Evolutionary conservation across 2,329 filamentous ascomycete species (phyloP), one percentile per base, ranked within the genome.

Genomic region (Fusarium xylarioides): DNA sequence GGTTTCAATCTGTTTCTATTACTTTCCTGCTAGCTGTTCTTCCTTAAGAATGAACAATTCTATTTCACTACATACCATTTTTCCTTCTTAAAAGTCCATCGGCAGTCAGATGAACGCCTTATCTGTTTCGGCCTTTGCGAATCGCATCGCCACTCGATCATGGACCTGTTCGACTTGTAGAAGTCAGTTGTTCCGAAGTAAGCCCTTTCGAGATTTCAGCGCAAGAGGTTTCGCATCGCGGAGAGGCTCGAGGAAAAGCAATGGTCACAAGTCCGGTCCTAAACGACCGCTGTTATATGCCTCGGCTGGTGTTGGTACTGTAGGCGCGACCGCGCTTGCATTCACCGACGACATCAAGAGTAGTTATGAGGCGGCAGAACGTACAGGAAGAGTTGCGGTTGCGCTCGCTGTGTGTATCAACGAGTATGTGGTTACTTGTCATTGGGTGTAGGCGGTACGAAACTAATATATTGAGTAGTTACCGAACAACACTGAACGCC

Each of bases 331-430:
- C 11, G 81, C 83, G 7, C 77, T 90, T 34, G 86, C 87, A 28
- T 90, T 91, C 69, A 85, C 86, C 34, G 90, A 92, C 80, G 91
- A 97, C 74, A 90, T 94, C 73, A 93, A 92, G 81, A 91, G 93
- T 84, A 87, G 88, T 38, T 95, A 93, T 79, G 89, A 91, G 58
- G 93, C 93, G 16, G 89, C 89, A 5, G 91, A 94, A 83, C 89
- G 95, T 74, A 92, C 93, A 38, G 92, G 93, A 14, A 89, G 95
- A 70, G 95, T 98, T 28, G 91, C 91, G 16, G 86, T 88, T 32
- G 90, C 93, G 34, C 82, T 98, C 76, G 90, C 89, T 19, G 85
- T 97, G 64, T 95, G 93, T 83, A 96, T 98, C 74, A 95, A 95
- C 79, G 95, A 97, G 94, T 97, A 86, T 46, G 81, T 63, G 38